Percentiles rank a stretch among this genome's conserved stretches.
phyloP scores from a whole-genome alignment of 345 rosid species.

The Pseudoturritis turrita region DNA sequence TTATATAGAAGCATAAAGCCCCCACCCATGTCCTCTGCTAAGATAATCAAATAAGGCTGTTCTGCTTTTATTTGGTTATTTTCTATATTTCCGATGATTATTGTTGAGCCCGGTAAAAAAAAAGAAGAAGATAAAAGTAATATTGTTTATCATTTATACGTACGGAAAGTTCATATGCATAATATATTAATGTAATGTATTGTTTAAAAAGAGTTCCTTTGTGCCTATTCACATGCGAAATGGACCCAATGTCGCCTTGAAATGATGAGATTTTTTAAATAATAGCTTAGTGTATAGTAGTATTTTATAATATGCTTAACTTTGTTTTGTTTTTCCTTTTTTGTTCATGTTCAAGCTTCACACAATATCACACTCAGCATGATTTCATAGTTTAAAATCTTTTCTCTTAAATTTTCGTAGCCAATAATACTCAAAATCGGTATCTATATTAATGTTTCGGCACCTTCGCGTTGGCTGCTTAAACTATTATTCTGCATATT shows the following conservation, averaged over 20 bases:
- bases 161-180: background rate
- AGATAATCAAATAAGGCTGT: constrained; percentile 2
- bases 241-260: constrained; percentile 19
- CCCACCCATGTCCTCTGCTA: background rate
- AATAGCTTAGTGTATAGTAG: background rate
- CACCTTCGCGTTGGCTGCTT: background rate
- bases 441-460: too few species aligned
- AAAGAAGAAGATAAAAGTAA: background rate
- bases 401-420: too few species aligned
- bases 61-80: background rate
- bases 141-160: background rate
- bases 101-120: background rate
- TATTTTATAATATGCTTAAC: background rate
- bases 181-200: background rate
- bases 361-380: too few species aligned
- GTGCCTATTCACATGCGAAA: constrained; percentile 20
- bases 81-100: background rate
- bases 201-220: background rate
- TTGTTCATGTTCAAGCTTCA: background rate
- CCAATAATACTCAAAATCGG: too few species aligned
- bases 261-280: constrained; percentile 11
- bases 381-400: too few species aligned
- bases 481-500: background rate
- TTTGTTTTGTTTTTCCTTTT: background rate
- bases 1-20: background rate